Evolutionary conservation across 1,139 yeast genomes (phyloP), one percentile per base, ranked within the genome.

Genomic region (Pichia sp.): DNA sequence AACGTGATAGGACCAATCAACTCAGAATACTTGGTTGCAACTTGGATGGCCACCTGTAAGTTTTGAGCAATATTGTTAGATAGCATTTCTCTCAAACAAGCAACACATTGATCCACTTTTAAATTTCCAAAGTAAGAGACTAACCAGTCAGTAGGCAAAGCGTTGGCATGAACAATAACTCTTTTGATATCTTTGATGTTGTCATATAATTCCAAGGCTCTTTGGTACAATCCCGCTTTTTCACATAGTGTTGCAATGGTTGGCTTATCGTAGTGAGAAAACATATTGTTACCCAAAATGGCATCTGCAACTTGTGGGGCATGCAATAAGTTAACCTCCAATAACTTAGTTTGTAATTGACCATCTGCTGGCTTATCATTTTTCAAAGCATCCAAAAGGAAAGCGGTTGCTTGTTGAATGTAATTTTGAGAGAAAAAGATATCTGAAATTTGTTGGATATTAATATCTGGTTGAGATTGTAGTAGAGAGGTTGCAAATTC

Each of bases 231-330:
- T 19, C 97, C 98, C 16, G 96, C 92, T 73, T 90, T 90, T 73
- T 93, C 99, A 73, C 97, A 85, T 62, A 95, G 79, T 60, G 85
- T 81, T 36, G 98, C 99, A 69, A 93, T 85, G 46, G 95, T 85
- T 64, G 96, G 92, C 65, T 90, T 88, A 72, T 93, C 99, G 72
- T 90, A 93, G 69, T 92, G 97, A 62, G 93, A 84, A 74, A 95
- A 95, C 90, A 93, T 92, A 59, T 86, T 85, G 72, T 93, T 93
- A 58, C 98, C 97, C 67, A 93, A 80, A 62, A 93, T 95, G 19
- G 99, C 99, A 74, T 95, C 99, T 46, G 99, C 99, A 55, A 95
- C 99, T 78, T 95, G 99, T 51, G 99, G 99, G 10, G 99, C 99
- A 69, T 92, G 95, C 70, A 89, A 73, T 70, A 95, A 78, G 72